phyloP scores from a whole-genome alignment of 1,284 basidiomycete species.

The Fomitiporia mediterranea region DNA sequence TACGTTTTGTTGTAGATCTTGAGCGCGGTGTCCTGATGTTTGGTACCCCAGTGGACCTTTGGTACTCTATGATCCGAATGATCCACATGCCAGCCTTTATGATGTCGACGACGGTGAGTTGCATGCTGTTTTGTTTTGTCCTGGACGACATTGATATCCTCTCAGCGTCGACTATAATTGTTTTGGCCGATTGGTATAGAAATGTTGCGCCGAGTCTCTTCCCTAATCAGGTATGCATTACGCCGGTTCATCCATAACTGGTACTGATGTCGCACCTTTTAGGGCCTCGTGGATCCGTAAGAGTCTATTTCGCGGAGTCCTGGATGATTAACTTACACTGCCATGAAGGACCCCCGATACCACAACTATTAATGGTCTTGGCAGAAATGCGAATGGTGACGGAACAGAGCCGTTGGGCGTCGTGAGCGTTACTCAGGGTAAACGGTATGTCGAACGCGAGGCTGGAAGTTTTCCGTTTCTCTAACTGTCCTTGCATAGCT shows the following conservation, averaged over 20 bases:
- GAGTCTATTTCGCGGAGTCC: background rate
- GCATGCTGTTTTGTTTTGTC: no score
- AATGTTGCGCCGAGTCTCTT: conserved; percentile 19
- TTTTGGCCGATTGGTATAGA: conserved; percentile 41
- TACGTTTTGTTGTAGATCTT: background rate
- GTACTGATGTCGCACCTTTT: background rate
- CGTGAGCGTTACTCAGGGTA: conserved; percentile 24
- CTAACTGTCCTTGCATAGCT: conserved; percentile 1
- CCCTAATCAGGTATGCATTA: conserved; percentile 16
- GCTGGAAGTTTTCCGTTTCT: no score
- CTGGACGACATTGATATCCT: no score
- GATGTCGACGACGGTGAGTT: conserved; percentile 40
- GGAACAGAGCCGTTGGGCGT: conserved; percentile 26
- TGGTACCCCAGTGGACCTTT: conserved; percentile 35
- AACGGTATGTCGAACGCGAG: conserved; percentile 1
- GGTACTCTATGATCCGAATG: conserved; percentile 44
- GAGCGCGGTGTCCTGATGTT: conserved; percentile 20
- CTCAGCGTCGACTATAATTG: conserved; percentile 37
- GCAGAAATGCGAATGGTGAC: conserved; percentile 28
- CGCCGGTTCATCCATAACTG: background rate
- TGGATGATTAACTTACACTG: background rate
- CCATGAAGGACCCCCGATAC: conserved; percentile 32
- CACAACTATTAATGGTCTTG: conserved; percentile 50
- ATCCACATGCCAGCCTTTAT: conserved; percentile 39
- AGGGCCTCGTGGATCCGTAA: conserved; percentile 21